phyloP scores from a whole-genome alignment of 768 basidiomycete genomes.

The Amanita pseudoporphyria region DNA sequence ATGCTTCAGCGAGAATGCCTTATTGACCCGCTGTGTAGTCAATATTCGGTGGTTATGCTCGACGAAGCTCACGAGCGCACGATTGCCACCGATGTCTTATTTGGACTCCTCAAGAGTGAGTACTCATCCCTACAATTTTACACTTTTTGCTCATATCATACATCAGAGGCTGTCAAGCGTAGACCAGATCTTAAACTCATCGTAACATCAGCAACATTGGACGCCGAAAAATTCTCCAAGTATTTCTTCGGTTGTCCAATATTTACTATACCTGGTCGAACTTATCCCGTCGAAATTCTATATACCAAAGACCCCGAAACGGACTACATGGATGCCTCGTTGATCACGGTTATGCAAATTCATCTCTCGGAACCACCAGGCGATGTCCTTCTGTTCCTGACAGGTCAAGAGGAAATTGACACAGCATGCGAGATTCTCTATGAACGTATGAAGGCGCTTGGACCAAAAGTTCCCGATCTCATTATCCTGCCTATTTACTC shows the following conservation, averaged over 20 bases:
- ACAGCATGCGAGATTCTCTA: constrained; percentile 94
- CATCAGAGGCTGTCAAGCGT: constrained; percentile 84
- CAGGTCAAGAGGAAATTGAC: constrained; percentile 98
- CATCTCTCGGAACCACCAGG: constrained; percentile 97
- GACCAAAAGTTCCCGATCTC: constrained; percentile 96
- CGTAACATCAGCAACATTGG: constrained; percentile 97
- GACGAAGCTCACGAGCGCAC: constrained; percentile 99
- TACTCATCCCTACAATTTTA: constrained; percentile 7
- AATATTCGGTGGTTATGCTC: constrained; percentile 94
- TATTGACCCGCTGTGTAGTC: constrained; percentile 88
- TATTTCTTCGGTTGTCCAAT: constrained; percentile 99
- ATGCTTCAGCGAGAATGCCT: constrained; percentile 97
- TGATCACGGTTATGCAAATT: constrained; percentile 99
- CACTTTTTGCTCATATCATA: constrained; percentile 11
- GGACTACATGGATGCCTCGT: constrained; percentile 95
- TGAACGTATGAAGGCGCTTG: constrained; percentile 98
- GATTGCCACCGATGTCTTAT: constrained; percentile 96
- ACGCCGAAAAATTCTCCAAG: constrained; percentile 98
- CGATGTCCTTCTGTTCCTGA: constrained; percentile 93
- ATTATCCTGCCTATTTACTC: constrained; percentile 97
- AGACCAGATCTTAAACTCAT: constrained; percentile 96
- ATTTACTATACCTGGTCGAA: constrained; percentile 98
- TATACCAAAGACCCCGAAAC: constrained; percentile 98
- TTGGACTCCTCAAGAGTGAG: constrained; percentile 88
- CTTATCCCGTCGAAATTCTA: constrained; percentile 96